Base-by-base conservation (phyloP, 1,284 basidiomycete genomes). In the Exobasidium rhododendri region DNA sequence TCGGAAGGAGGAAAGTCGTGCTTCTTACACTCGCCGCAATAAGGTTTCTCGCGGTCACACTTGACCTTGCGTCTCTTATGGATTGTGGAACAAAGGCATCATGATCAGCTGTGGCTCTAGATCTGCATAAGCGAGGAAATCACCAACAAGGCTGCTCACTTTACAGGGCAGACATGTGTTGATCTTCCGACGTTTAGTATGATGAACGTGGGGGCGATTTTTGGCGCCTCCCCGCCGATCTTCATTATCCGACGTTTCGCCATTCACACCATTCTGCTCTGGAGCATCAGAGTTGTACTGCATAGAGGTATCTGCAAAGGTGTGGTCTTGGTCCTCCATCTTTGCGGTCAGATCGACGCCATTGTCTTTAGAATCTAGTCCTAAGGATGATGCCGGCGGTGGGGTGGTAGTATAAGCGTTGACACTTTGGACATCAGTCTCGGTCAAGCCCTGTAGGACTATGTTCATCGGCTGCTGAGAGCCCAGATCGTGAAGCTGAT, bases 161-260 rank as follows among this genome's bases (percentile, higher is more conserved):
- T 77, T 77, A 67, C 75, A 77, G n/a, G 73, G 71, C 3, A 75
- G 65, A 47, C 75, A 77, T 22, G 75, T 77, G 59, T 77, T 77
- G 57, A 77, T 73, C 51, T 77, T 77, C 46, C 75, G 68, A 1
- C 75, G 62, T 53, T 77, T 75, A 13, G 58, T 17, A 40, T 56
- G 55, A 35, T 55, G 52, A 2, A 22, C 20, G 3, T 20, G 32
- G 14, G 52, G 2, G 13, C 47, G 47, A 50, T 50, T 50, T 40
- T 40, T 40, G 17, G 35, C n/a, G n/a, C n/a, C n/a, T n/a, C n/a
- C n/a, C n/a, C n/a, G n/a, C n/a, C n/a, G n/a, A n/a, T n/a, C n/a
- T n/a, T n/a, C n/a, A n/a, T n/a, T n/a, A n/a, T n/a, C n/a, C n/a
- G n/a, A n/a, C n/a, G n/a, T n/a, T n/a, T n/a, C n/a, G n/a, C n/a